phyloP scores from a whole-genome alignment of 2,329 filamentous ascomycete species.

The Cyclaneusma minus region DNA sequence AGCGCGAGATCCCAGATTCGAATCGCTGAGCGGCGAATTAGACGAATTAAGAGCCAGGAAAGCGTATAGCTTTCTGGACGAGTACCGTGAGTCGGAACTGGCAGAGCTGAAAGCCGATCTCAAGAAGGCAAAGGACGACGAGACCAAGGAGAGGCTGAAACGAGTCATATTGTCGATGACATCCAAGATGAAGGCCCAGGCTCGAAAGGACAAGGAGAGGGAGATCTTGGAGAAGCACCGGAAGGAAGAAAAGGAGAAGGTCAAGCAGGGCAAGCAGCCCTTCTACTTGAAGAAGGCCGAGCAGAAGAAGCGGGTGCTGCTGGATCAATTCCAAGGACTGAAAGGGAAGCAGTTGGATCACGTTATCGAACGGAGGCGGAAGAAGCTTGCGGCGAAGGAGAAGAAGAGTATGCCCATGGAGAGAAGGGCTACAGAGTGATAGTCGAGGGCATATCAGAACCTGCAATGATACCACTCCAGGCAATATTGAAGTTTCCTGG shows the following conservation, averaged over 20 bases:
- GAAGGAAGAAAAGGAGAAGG: slow-evolving; percentile 66
- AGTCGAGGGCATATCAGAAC: no score
- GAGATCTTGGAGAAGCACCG: slow-evolving; percentile 61
- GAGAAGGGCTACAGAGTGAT: slow-evolving; percentile 24
- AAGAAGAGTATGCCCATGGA: slow-evolving; percentile 55
- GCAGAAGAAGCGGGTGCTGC: slow-evolving; percentile 71
- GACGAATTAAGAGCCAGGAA: slow-evolving; percentile 46
- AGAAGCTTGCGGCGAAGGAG: slow-evolving; percentile 80
- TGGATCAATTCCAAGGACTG: slow-evolving; percentile 69
- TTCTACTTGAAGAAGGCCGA: slow-evolving; percentile 90
- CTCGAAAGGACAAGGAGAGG: slow-evolving; percentile 53
- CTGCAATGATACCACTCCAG: no score
- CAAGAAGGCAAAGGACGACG: slow-evolving; percentile 49
- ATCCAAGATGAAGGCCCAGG: slow-evolving; percentile 55
- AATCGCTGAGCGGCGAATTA: slow-evolving; percentile 39
- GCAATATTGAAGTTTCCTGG: no score
- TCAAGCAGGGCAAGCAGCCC: slow-evolving; percentile 78
- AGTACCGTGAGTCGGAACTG: slow-evolving; percentile 77
- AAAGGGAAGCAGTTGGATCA: slow-evolving; percentile 73
- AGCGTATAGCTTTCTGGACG: slow-evolving; percentile 77
- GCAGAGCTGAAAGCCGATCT: slow-evolving; percentile 53
- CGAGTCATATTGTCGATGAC: slow-evolving; percentile 63
- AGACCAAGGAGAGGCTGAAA: slow-evolving; percentile 55
- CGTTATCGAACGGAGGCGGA: slow-evolving; percentile 72
- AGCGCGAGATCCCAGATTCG: slow-evolving; percentile 77